phyloP scores from a whole-genome alignment of 805 yeast species.

The Lipomyces oligophaga region DNA sequence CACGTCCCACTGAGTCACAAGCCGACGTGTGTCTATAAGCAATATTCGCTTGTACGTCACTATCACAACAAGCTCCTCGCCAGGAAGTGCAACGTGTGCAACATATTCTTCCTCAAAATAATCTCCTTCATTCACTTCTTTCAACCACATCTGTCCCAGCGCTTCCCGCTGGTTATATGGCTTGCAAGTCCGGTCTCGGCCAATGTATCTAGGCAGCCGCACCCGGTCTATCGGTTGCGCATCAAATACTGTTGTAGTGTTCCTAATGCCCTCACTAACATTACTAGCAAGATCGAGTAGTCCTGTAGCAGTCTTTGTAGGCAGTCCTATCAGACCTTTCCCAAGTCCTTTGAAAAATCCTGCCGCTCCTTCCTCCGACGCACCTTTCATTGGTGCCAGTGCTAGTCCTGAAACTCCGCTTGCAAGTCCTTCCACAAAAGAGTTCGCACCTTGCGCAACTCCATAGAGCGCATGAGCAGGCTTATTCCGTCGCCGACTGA shows the following conservation, averaged over 20 bases:
- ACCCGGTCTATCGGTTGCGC: conserved; percentile 71
- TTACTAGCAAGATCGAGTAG: conserved; percentile 87
- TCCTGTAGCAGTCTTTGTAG: conserved; percentile 96
- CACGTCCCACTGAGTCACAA: conserved; percentile 69
- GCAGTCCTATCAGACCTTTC: conserved; percentile 89
- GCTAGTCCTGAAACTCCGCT: conserved; percentile 92
- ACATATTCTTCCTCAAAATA: conserved; percentile 69
- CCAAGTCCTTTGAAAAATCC: conserved; percentile 95
- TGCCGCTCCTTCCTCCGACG: conserved; percentile 77
- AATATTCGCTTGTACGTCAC: conserved; percentile 70
- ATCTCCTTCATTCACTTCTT: conserved; percentile 75
- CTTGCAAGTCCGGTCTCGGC: conserved; percentile 65
- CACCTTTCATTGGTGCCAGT: conserved; percentile 85
- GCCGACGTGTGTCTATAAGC: conserved; percentile 57
- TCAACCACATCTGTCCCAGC: conserved; percentile 91
- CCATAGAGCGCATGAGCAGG: conserved; percentile 86
- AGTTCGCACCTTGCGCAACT: conserved; percentile 77
- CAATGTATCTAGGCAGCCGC: conserved; percentile 74
- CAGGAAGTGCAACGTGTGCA: conserved; percentile 80
- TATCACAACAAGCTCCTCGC: conserved; percentile 71
- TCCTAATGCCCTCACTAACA: conserved; percentile 88
- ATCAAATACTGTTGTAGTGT: conserved; percentile 87
- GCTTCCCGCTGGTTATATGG: conserved; percentile 79
- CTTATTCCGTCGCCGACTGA: conserved; percentile 68
- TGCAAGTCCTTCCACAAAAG: conserved; percentile 79